Evolutionary conservation across 2,329 filamentous ascomycete species (phyloP).

Genomic region (Fusarium brachygibbosum): DNA sequence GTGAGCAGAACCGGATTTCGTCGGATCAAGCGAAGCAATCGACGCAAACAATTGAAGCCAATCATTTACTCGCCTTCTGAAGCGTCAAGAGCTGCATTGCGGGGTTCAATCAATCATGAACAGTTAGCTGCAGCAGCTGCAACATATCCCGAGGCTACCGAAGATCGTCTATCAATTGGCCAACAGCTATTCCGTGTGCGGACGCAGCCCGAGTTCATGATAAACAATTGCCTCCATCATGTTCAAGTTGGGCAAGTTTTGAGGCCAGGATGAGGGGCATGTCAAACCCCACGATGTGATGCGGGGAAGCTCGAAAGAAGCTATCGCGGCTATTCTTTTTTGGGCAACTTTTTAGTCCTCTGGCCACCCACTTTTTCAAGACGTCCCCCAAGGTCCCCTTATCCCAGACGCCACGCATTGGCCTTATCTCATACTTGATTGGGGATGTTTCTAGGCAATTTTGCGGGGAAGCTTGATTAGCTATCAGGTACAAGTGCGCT

Average conservation of each 20-base stretch:
- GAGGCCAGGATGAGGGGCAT: slow-evolving; percentile 23
- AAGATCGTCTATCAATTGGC: slow-evolving; percentile 5
- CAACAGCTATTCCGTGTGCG: neutral
- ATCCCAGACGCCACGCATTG: neutral
- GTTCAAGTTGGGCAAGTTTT: slow-evolving; percentile 35
- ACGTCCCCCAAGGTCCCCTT: neutral
- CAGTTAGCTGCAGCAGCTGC: neutral
- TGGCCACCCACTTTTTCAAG: slow-evolving; percentile 8
- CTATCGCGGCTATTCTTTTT: slow-evolving; percentile 22
- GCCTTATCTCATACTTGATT: slow-evolving; percentile 30
- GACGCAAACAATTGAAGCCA: neutral
- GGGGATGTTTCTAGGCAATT: slow-evolving; percentile 27
- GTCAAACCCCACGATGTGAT: slow-evolving; percentile 7
- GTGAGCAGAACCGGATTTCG: neutral
- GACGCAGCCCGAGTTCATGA: neutral
- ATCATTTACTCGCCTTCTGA: neutral
- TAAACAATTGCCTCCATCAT: neutral
- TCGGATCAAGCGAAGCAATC: neutral
- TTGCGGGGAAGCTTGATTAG: neutral
- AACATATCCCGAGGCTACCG: neutral
- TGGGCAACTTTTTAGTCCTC: slow-evolving; percentile 38
- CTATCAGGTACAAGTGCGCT: neutral
- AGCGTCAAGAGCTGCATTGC: neutral
- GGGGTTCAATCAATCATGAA: slow-evolving; percentile 9
- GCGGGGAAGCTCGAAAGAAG: slow-evolving; percentile 16